Evolutionary conservation across 192 early-diverging fungal species (phyloP), one percentile per base, ranked within the genome.

Genomic region (Coemansia sp.): DNA sequence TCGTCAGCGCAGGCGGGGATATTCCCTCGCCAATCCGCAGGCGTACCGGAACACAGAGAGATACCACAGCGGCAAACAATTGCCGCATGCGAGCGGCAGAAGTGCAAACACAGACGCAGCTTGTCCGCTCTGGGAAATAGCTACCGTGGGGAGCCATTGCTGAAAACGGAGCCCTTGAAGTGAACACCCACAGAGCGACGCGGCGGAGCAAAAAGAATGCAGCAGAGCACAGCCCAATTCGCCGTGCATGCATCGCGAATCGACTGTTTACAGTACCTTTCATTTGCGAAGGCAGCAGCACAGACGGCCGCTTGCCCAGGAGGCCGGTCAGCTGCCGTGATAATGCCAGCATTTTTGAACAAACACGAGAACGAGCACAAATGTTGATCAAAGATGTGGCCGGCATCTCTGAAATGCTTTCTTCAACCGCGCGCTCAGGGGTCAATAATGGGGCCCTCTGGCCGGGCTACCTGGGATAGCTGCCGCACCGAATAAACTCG

Each of bases 261-360:
- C 32, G 8, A 12, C 17, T 39, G 34, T 15, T 52, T 21, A 44
- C 42, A 44, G 21, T 44, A 44, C 42, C 42, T 44, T 44, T 44
- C 23, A 44, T 44, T 44, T 44, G 20, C 42, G 22, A 44, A 44
- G 14, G 23, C 20, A 21, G 53, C 53, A 20, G 39, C 53, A 20
- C 53, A 54, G 53, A 41, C 29, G 39, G 53, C 7, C 9, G 26
- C 41, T 30, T 42, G 40, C 28, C 31, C 39, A 42, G 28, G 28
- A 20, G 38, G 26, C 19, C 28, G 5, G 42, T 52, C 50, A 52
- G 50, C 50, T 52, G 50, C 23, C 50, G 36, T 22, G 50, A 52
- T 8, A 52, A 39, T 52, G 17, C 38, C 21, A 39, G 34, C 32
- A 23, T 31, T 2, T 10, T 32, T 32, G 6, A 5, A 32, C 5